Percentiles rank a stretch among this genome's conserved stretches.
These are phyloP conservation scores for Orbilia javanica DNA, from an alignment of 2,329 filamentous ascomycete genomes.

Conservation along the genomic window DNA sequence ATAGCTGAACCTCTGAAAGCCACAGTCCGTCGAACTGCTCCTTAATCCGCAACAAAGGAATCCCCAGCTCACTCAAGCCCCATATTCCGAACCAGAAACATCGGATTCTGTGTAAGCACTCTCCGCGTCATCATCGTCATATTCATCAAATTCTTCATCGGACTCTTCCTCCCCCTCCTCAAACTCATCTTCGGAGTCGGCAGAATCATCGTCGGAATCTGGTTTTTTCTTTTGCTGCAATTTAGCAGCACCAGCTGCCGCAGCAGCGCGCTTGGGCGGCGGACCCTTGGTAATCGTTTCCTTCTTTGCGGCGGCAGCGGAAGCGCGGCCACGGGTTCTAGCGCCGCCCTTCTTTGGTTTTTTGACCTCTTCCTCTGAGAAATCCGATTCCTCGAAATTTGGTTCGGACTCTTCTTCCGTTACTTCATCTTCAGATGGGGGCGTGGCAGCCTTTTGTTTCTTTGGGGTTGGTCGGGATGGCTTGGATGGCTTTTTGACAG, in stretches of 20 bases:
- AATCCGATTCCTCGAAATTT: conserved; percentile 47
- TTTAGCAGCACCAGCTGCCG: conserved; percentile 25
- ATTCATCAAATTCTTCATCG: conserved; percentile 49
- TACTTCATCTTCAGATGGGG: conserved; percentile 40
- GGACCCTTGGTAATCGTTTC: conserved; percentile 38
- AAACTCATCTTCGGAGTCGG: conserved; percentile 22
- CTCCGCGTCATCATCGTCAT: conserved; percentile 48
- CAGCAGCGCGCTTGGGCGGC: conserved; percentile 45
- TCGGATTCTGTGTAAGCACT: conserved; percentile 56
- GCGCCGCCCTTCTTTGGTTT: conserved; percentile 27
- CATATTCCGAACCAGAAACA: conserved; percentile 50
- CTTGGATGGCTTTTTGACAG: conserved; percentile 35
- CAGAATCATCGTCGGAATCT: conserved; percentile 28
- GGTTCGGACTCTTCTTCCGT: conserved; percentile 21
- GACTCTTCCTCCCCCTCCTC: conserved; percentile 9
- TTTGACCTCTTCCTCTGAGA: conserved; percentile 35
- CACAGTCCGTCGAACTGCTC: not conserved
- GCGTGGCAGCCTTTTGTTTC: conserved; percentile 46
- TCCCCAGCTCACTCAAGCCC: conserved; percentile 14
- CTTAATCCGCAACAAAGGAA: not conserved
- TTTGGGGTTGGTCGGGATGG: conserved; percentile 41
- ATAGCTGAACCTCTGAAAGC: not conserved
- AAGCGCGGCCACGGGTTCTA: conserved; percentile 35
- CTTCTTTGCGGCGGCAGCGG: conserved; percentile 41
- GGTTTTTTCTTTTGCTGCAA: conserved; percentile 34